Evolutionary conservation across 176 grass and related monocot genomes (phyloP), one percentile per base, ranked within the genome.

Genomic region (Dactylis glomerata): DNA sequence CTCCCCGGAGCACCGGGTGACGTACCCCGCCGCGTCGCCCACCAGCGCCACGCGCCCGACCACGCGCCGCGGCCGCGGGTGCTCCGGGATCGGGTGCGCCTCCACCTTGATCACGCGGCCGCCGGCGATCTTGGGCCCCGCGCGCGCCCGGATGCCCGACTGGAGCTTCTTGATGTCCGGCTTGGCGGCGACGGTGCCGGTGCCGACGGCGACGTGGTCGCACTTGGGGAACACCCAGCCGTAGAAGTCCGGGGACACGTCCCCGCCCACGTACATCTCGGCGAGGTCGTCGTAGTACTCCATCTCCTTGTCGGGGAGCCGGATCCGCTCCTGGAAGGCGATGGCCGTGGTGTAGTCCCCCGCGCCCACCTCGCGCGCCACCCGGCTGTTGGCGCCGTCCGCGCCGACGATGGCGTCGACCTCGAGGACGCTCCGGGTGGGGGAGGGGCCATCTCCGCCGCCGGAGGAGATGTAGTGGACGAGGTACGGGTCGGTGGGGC

Each of bases 191-290:
- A 90, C 86, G 4, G 96, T 98, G 38, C 91, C 91, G 9, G 93
- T 98, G 22, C 96, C 96, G 32, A 98, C 96, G 52, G 96, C 93
- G 11, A 98, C 93, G 79, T 98, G 96, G 83, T 98, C 96, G 83
- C 96, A 95, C 71, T 94, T 95, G 68, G 96, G 96, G 89, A 98
- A 98, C 58, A 98, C 96, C 91, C 96, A 98, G 26, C 79, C 96
- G 81, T 98, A 98, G 89, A 95, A 98, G 77, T 98, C 96, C 10
- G 93, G 96, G 3, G 96, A 95, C 15, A 98, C 93, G 89, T 95
- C 93, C 11, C 61, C 79, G 63, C 96, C 96, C 26, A 98, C 81
- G 91, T 98, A 98, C 89, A 98, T 98, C 89, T 98, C 96, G 0
- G 96, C 96, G 68, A 93, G 93, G 80, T 98, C 96, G 54, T 90